Evolutionary conservation across 208 protist species (phyloP).

Genomic region (Zelonia costaricensis): DNA sequence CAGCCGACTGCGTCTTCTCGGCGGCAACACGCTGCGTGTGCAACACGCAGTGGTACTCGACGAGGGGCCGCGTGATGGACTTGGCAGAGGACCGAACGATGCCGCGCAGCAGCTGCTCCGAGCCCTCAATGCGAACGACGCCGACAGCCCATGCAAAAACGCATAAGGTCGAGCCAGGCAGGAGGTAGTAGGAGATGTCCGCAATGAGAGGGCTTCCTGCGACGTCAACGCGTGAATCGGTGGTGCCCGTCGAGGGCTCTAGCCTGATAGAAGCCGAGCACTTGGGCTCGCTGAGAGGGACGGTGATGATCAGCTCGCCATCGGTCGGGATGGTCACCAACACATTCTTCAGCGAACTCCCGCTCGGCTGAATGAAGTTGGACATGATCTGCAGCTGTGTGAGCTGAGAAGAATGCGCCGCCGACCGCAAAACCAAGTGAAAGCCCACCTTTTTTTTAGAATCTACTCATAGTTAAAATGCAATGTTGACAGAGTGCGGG

Average conservation of each 20-base stretch:
- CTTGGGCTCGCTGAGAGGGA: constrained; percentile 49
- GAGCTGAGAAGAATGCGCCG: too few relatives aligned
- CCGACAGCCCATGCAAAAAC: constrained; percentile 72
- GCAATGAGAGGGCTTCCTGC: constrained; percentile 62
- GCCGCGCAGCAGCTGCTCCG: constrained; percentile 55
- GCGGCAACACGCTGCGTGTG: constrained; percentile 50
- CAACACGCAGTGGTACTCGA: constrained; percentile 82
- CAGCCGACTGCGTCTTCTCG: constrained; percentile 38
- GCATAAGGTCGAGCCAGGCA: constrained; percentile 48
- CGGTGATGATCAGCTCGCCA: constrained; percentile 59
- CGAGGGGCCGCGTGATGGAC: constrained; percentile 60
- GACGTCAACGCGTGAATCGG: constrained; percentile 69
- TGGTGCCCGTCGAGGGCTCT: constrained; percentile 29
- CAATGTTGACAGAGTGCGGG: too few relatives aligned
- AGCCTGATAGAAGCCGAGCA: constrained; percentile 59
- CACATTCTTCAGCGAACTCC: constrained; percentile 4
- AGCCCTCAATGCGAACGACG: constrained; percentile 62
- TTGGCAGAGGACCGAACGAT: constrained; percentile 48
- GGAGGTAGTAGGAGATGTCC: constrained; percentile 70
- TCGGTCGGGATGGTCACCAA: constrained; percentile 39
- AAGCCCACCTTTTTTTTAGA: too few relatives aligned
- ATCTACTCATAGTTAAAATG: too few relatives aligned
- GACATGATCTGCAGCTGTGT: constrained; percentile 14
- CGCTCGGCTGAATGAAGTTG: constrained; percentile 6
- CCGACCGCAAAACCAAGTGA: too few relatives aligned